Evolutionary conservation across 768 basidiomycete species (phyloP).

Genomic region (Coprinopsis sp.): DNA sequence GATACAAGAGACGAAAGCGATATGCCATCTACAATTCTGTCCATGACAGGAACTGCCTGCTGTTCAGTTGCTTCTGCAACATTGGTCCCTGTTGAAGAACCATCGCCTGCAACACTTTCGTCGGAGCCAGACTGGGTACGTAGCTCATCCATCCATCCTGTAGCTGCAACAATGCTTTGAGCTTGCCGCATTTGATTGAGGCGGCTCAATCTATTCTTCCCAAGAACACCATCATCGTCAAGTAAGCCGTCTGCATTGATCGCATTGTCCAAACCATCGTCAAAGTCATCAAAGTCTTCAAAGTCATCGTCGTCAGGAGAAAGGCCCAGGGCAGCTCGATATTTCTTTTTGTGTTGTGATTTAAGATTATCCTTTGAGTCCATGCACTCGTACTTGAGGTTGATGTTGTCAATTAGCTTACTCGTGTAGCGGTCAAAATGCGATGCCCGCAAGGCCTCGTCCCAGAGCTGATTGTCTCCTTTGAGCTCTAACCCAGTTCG

Average conservation of each 20-base stretch:
- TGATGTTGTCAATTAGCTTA: constrained; percentile 9
- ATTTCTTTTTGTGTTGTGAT: background rate
- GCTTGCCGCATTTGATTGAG: background rate
- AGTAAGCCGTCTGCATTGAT: background rate
- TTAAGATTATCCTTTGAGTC: no score
- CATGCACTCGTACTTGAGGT: constrained; percentile 27
- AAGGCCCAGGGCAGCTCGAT: background rate
- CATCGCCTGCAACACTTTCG: no score
- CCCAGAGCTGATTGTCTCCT: constrained; percentile 1
- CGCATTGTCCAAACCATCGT: background rate
- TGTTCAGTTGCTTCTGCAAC: no score
- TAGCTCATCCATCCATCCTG: constrained; percentile 1
- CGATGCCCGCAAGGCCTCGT: background rate
- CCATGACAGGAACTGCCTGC: no score
- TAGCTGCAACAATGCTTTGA: background rate
- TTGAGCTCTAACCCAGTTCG: constrained; percentile 15
- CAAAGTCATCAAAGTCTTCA: background rate
- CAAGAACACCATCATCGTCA: background rate
- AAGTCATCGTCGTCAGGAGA: background rate
- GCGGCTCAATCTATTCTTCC: background rate
- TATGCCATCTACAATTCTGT: no score
- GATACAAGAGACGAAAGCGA: no score
- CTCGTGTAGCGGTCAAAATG: background rate
- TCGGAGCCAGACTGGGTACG: background rate
- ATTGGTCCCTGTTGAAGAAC: no score